Evolutionary conservation across 2,329 filamentous ascomycete genomes (phyloP).

Genomic region (Phyllosticta citrichinensis): DNA sequence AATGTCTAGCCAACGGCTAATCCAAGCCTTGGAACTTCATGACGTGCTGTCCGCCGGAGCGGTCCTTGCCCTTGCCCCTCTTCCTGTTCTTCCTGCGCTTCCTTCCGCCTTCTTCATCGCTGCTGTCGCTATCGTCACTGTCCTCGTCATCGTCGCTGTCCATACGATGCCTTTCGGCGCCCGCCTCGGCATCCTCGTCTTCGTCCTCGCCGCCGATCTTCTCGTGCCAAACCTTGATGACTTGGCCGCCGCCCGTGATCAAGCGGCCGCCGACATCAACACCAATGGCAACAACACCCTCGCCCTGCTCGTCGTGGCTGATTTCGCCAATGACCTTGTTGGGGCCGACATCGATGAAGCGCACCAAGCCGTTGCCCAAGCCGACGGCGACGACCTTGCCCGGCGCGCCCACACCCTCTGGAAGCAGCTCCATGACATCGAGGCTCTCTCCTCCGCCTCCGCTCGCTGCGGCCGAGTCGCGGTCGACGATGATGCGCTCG

Average conservation of each 20-base stretch:
- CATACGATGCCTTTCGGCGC: slow-evolving; percentile 19
- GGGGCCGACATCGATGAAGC: slow-evolving; percentile 63
- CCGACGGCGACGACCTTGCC: slow-evolving; percentile 71
- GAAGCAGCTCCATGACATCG: slow-evolving; percentile 65
- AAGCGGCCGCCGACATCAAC: slow-evolving; percentile 81
- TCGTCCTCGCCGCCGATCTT: slow-evolving; percentile 42
- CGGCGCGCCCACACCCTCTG: slow-evolving; percentile 54
- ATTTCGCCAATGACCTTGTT: slow-evolving; percentile 62
- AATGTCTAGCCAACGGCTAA: neutral
- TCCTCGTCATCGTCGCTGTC: slow-evolving; percentile 33
- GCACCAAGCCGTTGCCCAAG: slow-evolving; percentile 67
- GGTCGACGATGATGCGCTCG: slow-evolving; percentile 71
- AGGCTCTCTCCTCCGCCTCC: slow-evolving; percentile 63
- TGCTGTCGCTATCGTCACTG: slow-evolving; percentile 21
- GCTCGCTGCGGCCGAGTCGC: slow-evolving; percentile 18
- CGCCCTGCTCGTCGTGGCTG: slow-evolving; percentile 62
- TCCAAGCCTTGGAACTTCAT: slow-evolving; percentile 27
- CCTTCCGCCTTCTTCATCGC: slow-evolving; percentile 35
- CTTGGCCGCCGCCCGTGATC: slow-evolving; percentile 78
- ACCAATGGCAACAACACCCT: slow-evolving; percentile 69
- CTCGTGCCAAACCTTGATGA: slow-evolving; percentile 84
- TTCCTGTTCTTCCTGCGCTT: slow-evolving; percentile 37
- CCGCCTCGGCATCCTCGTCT: slow-evolving; percentile 35
- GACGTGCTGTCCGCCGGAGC: slow-evolving; percentile 16
- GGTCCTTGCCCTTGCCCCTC: slow-evolving; percentile 27